These are phyloP conservation scores for Colletotrichum echinochloae DNA, from an alignment of 2,329 filamentous ascomycete species.

Conservation along the genomic window DNA sequence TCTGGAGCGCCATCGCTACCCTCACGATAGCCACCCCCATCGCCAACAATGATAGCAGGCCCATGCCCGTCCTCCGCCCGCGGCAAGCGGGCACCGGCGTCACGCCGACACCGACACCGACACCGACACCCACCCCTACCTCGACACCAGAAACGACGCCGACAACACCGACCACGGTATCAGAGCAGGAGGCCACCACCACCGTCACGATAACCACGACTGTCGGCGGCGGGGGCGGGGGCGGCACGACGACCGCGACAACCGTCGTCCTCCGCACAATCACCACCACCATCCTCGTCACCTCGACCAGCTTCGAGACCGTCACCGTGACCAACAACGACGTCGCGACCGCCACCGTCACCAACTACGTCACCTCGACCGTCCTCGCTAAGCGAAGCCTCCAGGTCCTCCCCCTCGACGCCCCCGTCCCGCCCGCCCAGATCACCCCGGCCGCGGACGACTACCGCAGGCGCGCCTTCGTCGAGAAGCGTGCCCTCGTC, in stretches of 20 bases:
- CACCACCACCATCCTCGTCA: conserved; percentile 50
- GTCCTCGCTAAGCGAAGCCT: conserved; percentile 51
- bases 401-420: conserved; percentile 46
- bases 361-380: conserved; percentile 52
- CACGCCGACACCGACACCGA: conserved; percentile 20
- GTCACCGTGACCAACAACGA: conserved; percentile 52
- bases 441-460: conserved; percentile 37
- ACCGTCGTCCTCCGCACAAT: conserved; percentile 33
- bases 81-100: conserved; percentile 26
- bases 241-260: conserved; percentile 33
- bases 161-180: not conserved
- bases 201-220: conserved; percentile 27
- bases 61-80: conserved; percentile 30
- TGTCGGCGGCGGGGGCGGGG: conserved; percentile 17
- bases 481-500: conserved; percentile 52
- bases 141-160: conserved; percentile 12
- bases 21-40: conserved; percentile 18
- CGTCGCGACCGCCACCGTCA: conserved; percentile 51
- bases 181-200: conserved; percentile 21
- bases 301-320: conserved; percentile 51
- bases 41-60: conserved; percentile 7
- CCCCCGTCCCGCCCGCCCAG: conserved; percentile 43
- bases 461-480: conserved; percentile 42
- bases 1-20: conserved; percentile 30
- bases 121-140: not conserved